phyloP scores from a whole-genome alignment of 2,329 filamentous ascomycete species.

The Colletotrichum orbiculare region DNA sequence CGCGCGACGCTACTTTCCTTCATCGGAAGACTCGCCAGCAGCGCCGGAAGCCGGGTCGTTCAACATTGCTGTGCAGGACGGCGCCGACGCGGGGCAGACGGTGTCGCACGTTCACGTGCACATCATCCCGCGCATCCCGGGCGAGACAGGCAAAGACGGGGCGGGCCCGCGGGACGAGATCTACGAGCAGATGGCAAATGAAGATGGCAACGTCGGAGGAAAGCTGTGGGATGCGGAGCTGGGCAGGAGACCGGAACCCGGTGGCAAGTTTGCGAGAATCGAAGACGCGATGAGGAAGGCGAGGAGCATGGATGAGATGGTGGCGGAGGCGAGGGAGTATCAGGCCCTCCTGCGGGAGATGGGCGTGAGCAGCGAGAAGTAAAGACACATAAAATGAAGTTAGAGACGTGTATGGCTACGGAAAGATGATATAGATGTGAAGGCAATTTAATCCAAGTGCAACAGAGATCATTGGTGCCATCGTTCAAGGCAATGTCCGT shows the following conservation, averaged over 20 bases:
- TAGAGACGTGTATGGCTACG: background rate
- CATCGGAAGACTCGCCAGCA: slow-evolving; percentile 57
- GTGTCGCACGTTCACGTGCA: slow-evolving; percentile 95
- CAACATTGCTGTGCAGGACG: slow-evolving; percentile 97
- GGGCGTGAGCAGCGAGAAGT: slow-evolving; percentile 40
- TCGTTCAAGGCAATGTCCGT: background rate
- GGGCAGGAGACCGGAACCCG: slow-evolving; percentile 57
- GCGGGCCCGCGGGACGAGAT: slow-evolving; percentile 73
- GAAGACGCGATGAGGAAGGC: slow-evolving; percentile 77
- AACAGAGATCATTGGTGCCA: background rate
- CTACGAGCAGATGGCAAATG: slow-evolving; percentile 84
- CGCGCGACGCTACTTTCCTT: slow-evolving; percentile 63
- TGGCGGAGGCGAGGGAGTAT: slow-evolving; percentile 77
- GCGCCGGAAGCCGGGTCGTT: slow-evolving; percentile 74
- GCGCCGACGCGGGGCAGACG: slow-evolving; percentile 88
- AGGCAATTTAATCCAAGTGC: background rate
- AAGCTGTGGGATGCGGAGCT: slow-evolving; percentile 67
- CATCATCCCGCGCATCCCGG: slow-evolving; percentile 78
- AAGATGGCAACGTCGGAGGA: slow-evolving; percentile 84
- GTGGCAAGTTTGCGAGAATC: slow-evolving; percentile 72
- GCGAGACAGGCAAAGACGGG: slow-evolving; percentile 58
- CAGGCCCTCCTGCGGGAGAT: slow-evolving; percentile 60
- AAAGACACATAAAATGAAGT: background rate
- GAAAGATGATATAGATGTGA: background rate
- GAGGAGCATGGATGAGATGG: slow-evolving; percentile 81